Evolutionary conservation across 2,329 filamentous ascomycete species (phyloP).

Genomic region (Chaetomiaceae sp.): DNA sequence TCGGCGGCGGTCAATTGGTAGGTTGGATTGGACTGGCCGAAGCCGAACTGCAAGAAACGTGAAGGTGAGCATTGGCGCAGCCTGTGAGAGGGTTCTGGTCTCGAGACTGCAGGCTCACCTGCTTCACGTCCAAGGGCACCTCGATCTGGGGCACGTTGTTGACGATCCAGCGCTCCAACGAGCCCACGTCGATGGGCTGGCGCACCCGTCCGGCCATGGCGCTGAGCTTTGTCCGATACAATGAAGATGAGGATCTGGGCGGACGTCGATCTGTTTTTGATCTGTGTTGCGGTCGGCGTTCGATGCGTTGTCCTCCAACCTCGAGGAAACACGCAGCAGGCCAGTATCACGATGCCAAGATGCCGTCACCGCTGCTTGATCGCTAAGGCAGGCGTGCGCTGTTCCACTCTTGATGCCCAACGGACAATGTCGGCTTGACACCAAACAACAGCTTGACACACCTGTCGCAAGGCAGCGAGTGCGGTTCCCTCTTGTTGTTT

Average conservation of each 20-base stretch:
- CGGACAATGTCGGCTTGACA: conserved; percentile 10
- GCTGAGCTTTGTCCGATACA: too few relatives aligned
- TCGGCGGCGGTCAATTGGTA: conserved; percentile 77
- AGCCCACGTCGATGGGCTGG: conserved; percentile 79
- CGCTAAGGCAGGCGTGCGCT: too few relatives aligned
- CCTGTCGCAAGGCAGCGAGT: too few relatives aligned
- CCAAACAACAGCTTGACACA: conserved; percentile 13
- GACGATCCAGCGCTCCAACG: conserved; percentile 72
- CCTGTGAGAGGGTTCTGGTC: too few relatives aligned
- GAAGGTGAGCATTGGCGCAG: not conserved
- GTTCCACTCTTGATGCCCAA: conserved; percentile 15
- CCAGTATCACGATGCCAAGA: too few relatives aligned
- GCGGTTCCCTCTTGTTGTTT: too few relatives aligned
- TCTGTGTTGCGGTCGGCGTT: not conserved
- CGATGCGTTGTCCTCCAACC: too few relatives aligned
- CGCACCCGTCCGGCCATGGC: conserved; percentile 79
- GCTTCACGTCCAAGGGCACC: conserved; percentile 78
- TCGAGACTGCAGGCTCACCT: too few relatives aligned
- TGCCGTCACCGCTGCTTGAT: conserved; percentile 21
- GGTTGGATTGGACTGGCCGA: conserved; percentile 95
- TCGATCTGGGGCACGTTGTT: conserved; percentile 76
- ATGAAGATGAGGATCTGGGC: not conserved
- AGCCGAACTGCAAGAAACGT: conserved; percentile 65
- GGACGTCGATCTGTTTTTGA: not conserved
- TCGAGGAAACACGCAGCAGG: too few relatives aligned